Evolutionary conservation across 371 early-diverging fungal genomes (phyloP).

Genomic region (Furculomyces boomerangus): DNA sequence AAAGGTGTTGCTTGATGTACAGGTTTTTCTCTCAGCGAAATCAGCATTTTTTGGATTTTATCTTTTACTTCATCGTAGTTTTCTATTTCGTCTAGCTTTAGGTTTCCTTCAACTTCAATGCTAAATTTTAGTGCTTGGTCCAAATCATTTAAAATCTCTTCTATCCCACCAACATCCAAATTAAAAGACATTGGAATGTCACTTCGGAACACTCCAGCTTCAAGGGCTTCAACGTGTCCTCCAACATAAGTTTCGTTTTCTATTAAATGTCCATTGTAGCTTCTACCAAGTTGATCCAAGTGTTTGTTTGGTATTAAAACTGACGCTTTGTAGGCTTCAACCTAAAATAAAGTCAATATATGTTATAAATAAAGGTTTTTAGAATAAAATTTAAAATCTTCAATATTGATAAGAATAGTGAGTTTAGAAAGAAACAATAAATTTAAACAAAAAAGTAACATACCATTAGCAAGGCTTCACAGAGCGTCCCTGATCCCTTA

Average conservation of each 20-base stretch:
- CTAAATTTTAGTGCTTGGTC: slow-evolving; percentile 84
- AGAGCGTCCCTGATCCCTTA: slow-evolving; percentile 96
- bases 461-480: slow-evolving; percentile 96
- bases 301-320: slow-evolving; percentile 97
- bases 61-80: slow-evolving; percentile 60
- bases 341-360: not conserved
- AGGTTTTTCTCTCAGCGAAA: slow-evolving; percentile 50
- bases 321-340: slow-evolving; percentile 72
- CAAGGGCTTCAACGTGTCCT: slow-evolving; percentile 97
- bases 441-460: not conserved
- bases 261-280: slow-evolving; percentile 81
- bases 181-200: slow-evolving; percentile 87
- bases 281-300: slow-evolving; percentile 45
- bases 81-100: slow-evolving; percentile 39
- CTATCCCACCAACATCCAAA: slow-evolving; percentile 56
- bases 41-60: slow-evolving; percentile 37
- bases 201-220: slow-evolving; percentile 96
- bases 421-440: not conserved
- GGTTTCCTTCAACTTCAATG: slow-evolving; percentile 63
- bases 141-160: slow-evolving; percentile 68
- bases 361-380: not conserved
- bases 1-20: slow-evolving; percentile 61
- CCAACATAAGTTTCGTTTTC: slow-evolving; percentile 97
- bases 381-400: not conserved
- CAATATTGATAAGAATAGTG: not conserved